Conservation (phyloP, 176 grass and related monocot genomes). For the Ananas comosus region DNA sequence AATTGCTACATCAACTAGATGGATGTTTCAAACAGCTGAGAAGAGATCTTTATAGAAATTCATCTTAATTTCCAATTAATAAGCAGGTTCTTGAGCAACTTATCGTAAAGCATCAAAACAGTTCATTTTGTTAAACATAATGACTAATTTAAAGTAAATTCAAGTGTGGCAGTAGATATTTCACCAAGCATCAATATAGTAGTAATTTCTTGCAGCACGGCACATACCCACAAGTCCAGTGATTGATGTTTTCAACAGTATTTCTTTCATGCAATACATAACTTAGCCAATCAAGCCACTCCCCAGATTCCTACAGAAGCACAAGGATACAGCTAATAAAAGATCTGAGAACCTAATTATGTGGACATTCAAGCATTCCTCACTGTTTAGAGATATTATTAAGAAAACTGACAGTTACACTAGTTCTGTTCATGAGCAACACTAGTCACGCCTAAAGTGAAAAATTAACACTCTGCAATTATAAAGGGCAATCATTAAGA, state of each 20-base stretch:
- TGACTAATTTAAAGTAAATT: background rate
- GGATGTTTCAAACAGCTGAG: background rate
- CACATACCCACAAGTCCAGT: constrained; percentile 23
- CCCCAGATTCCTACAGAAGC: constrained; percentile 7
- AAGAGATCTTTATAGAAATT: background rate
- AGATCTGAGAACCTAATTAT: background rate
- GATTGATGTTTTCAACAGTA: constrained; percentile 16
- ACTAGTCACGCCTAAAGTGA: too few relatives aligned
- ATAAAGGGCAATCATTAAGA: too few relatives aligned
- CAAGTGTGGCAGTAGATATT: background rate
- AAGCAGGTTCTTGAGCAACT: too few relatives aligned
- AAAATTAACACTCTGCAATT: too few relatives aligned
- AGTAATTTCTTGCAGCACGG: background rate
- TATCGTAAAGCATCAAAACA: too few relatives aligned
- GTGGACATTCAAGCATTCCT: background rate
- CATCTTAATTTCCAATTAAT: background rate
- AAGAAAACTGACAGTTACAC: background rate
- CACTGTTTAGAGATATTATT: background rate
- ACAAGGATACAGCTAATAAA: background rate
- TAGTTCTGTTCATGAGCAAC: background rate
- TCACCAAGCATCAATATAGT: background rate
- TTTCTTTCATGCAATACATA: constrained; percentile 17
- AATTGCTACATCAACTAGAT: background rate
- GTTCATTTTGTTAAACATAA: too few relatives aligned
- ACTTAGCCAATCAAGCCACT: constrained; percentile 24